phyloP scores from a whole-genome alignment of 164 flowering plant species.

The Akebia trifoliata region DNA sequence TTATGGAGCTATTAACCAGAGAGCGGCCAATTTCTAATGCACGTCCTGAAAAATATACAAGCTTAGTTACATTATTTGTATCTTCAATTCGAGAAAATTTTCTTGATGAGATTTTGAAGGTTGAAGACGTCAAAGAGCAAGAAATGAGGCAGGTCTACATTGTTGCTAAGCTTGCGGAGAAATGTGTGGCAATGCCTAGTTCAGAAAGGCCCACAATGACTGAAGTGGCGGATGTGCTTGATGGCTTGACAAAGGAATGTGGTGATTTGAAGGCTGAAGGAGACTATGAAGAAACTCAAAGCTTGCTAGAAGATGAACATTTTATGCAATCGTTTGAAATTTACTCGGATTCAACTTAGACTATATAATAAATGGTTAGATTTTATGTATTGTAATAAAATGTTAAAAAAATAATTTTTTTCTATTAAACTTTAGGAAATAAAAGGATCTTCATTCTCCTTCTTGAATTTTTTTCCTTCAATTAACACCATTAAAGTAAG shows the following conservation, averaged over 20 bases:
- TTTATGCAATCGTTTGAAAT: too few species aligned
- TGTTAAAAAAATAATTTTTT: too few species aligned
- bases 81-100: not conserved
- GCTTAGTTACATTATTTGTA: not conserved
- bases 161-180: not conserved
- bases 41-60: not conserved
- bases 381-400: too few species aligned
- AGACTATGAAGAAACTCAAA: not conserved
- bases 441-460: too few species aligned
- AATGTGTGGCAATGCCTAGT: not conserved
- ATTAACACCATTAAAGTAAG: too few species aligned
- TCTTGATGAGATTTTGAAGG: not conserved
- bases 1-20: not conserved
- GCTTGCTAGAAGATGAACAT: not conserved
- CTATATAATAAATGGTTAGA: too few species aligned
- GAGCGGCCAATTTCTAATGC: not conserved
- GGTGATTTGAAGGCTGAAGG: not conserved
- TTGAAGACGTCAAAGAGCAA: not conserved
- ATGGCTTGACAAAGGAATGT: not conserved
- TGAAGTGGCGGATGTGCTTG: constrained; percentile 1
- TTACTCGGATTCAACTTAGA: too few species aligned
- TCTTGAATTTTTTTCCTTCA: too few species aligned
- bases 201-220: constrained; percentile 6
- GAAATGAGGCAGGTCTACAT: not conserved
- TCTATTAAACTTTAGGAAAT: too few species aligned